Base-by-base conservation (phyloP, 352 stramenopile species). In the Lagenidium sp. region DNA sequence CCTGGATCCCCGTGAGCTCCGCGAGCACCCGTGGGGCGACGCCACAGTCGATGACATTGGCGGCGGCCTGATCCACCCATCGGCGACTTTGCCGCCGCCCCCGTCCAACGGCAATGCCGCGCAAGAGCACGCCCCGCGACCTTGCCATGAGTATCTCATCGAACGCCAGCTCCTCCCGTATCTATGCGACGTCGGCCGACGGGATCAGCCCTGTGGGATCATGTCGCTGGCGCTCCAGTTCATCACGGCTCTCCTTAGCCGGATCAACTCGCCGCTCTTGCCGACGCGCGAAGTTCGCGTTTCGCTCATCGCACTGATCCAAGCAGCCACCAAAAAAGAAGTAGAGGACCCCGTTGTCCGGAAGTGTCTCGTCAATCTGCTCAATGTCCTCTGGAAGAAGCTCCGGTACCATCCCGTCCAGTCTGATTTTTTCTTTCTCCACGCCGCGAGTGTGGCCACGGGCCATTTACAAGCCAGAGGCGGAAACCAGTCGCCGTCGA, bases 341-440 rank as follows among this genome's bases (percentile, higher is more conserved):
- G 74, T 94, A 28, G 75, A 90, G 31, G 81, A 94, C 51, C 65
- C 74, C 1, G 63, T 85, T n/a, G 77, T 88, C 15, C 75, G 78
- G 43, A 91, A 94, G 53, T 87, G 80, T 36, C 61, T 94, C 20
- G 74, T 94, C 53, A 84, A 51, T 22, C 50, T 90, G 41, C 68
- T 94, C 16, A 86, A 94, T 44, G 65, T 81, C 6, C 40, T 94
- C 11, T 94, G 81, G 81, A 88, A 90, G 53, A 94, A 94, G 35
- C 57, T 94, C 46, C 76, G 75, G 15, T 65, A 66, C 28, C 77
- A 94, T 35, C 81, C 78, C 4, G 79, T 91, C 28, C 81, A 94
- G 62, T 91, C 76, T 15, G 81, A 94, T 42, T 88, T 94, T 48
- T 94, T 94, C 50, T 91, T 94, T 37, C 51, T 85, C 13, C 68